Evolutionary conservation across 352 stramenopile species (phyloP).

Genomic region (Phytophthora rubi): DNA sequence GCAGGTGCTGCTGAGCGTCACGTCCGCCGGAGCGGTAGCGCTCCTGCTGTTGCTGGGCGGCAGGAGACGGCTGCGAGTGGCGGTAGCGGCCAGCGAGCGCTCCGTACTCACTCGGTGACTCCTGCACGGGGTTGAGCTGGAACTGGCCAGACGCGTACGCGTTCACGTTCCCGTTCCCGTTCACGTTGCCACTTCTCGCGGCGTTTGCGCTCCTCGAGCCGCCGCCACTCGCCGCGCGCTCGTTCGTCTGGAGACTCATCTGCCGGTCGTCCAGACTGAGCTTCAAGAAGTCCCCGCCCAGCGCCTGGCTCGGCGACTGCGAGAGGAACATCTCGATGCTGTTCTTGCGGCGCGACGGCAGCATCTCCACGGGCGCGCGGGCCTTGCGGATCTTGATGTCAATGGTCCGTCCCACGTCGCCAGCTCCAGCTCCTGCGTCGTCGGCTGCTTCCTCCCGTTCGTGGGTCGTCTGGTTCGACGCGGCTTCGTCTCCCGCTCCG

Average conservation of each 20-base stretch:
- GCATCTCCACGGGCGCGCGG: slow-evolving; percentile 31
- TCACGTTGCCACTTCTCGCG: slow-evolving; percentile 5
- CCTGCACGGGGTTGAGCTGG: slow-evolving; percentile 53
- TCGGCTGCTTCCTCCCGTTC: slow-evolving; percentile 12
- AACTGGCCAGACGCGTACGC: slow-evolving; percentile 58
- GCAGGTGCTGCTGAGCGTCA: slow-evolving; percentile 28
- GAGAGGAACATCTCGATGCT: slow-evolving; percentile 91
- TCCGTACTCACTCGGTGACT: slow-evolving; percentile 51
- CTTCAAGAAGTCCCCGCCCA: slow-evolving; percentile 82
- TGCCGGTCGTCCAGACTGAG: slow-evolving; percentile 72
- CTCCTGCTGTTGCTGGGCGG: slow-evolving; percentile 25
- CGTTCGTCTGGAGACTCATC: slow-evolving; percentile 42
- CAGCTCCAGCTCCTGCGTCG: not conserved
- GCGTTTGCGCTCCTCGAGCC: slow-evolving; percentile 13
- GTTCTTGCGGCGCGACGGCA: slow-evolving; percentile 69
- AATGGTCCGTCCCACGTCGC: not conserved
- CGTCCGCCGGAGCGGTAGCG: slow-evolving; percentile 29
- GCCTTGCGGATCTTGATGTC: slow-evolving; percentile 33
- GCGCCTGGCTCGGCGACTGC: slow-evolving; percentile 78
- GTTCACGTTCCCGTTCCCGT: not conserved
- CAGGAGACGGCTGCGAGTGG: slow-evolving; percentile 23
- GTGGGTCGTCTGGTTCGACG: slow-evolving; percentile 53
- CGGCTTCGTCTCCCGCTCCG: slow-evolving; percentile 7
- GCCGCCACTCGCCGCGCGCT: slow-evolving; percentile 15
- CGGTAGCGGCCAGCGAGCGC: slow-evolving; percentile 32